Percentiles rank a stretch among this genome's conserved stretches.
Evolutionary conservation across 2,329 filamentous ascomycete species (phyloP).

Genomic region (Cytospora piceae): DNA sequence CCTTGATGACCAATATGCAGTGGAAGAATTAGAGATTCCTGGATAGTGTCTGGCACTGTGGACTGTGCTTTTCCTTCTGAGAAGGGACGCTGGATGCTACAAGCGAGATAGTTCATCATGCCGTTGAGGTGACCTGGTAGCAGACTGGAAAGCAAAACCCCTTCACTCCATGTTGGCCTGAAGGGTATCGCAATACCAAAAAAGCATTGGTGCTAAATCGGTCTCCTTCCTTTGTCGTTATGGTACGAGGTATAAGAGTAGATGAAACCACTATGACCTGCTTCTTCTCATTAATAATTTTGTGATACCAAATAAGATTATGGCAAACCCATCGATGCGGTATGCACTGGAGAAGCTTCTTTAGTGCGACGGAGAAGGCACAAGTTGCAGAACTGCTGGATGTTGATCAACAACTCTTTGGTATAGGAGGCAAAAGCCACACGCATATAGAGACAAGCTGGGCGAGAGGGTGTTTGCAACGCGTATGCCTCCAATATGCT

Average conservation of each 20-base stretch:
- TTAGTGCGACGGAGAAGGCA: neutral
- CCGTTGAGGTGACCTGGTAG: constrained; percentile 26
- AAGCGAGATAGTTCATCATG: constrained; percentile 24
- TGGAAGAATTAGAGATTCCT: neutral
- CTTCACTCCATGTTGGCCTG: neutral
- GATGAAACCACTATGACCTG: neutral
- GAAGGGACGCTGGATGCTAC: neutral
- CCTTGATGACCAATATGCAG: neutral
- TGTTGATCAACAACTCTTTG: neutral
- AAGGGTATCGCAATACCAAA: neutral
- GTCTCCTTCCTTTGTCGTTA: neutral
- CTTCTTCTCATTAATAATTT: neutral
- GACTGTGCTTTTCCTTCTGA: too few relatives aligned
- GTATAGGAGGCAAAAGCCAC: neutral
- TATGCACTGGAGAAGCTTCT: neutral
- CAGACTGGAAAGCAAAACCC: neutral
- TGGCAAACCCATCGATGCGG: neutral
- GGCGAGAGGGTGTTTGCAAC: neutral
- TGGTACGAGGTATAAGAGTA: neutral
- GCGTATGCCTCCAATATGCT: neutral
- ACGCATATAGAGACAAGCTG: neutral
- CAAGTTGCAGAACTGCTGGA: neutral
- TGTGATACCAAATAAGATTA: neutral
- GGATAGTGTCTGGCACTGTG: neutral
- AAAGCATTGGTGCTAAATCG: neutral